These are phyloP conservation scores for Astrocystis sublimbata DNA, from an alignment of 495 filamentous ascomycete species.

Conservation along the genomic window DNA sequence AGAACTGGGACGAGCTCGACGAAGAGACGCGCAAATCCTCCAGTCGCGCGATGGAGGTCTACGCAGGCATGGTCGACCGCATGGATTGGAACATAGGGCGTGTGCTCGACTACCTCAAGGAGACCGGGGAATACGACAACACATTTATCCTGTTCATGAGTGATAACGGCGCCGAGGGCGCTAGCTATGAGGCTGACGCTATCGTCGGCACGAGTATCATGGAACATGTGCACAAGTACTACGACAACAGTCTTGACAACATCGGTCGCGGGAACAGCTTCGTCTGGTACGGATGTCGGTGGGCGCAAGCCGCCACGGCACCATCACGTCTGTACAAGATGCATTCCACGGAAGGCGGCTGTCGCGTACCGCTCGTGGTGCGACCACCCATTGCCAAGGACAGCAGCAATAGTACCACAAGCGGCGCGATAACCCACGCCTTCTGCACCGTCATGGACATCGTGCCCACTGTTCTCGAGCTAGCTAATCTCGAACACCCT, in stretches of 20 bases:
- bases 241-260: conserved; percentile 60
- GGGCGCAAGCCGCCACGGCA: conserved; percentile 62
- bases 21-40: conserved; percentile 53
- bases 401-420: conserved; percentile 16
- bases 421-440: conserved; percentile 49
- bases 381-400: conserved; percentile 37
- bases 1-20: conserved; percentile 49
- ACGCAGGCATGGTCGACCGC: conserved; percentile 61
- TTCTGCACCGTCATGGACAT: conserved; percentile 65
- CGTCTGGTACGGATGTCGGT: conserved; percentile 63
- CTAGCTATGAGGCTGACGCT: conserved; percentile 59
- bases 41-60: conserved; percentile 55
- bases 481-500: conserved; percentile 60
- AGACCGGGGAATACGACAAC: conserved; percentile 59
- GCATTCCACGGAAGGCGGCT: conserved; percentile 60
- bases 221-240: conserved; percentile 57
- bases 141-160: conserved; percentile 63
- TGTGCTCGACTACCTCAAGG: conserved; percentile 54
- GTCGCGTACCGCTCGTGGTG: conserved; percentile 56
- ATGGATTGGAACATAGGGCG: conserved; percentile 61
- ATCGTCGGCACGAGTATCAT: conserved; percentile 45
- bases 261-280: conserved; percentile 58
- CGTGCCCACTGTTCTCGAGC: conserved; percentile 57
- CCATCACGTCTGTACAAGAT: conserved; percentile 59
- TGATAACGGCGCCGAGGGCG: conserved; percentile 62